Evolutionary conservation across 352 stramenopile species (phyloP), one percentile per base, ranked within the genome.

Genomic region (Hyaloperonospora arabidopsidis): DNA sequence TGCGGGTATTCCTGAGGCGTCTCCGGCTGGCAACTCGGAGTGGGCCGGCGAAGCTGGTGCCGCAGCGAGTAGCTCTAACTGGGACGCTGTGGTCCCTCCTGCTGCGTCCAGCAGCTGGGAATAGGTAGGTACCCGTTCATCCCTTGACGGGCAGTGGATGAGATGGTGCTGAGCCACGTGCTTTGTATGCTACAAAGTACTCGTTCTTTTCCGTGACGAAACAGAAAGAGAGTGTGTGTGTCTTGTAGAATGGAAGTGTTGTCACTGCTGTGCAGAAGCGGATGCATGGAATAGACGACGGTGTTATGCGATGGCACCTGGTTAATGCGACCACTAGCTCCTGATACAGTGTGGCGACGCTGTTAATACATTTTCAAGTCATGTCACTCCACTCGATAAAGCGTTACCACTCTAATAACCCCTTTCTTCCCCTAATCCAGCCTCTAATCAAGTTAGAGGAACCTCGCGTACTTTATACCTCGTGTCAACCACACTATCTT

Each of bases 201-300:
- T 66, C 34, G 69, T 68, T 74, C 61, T 66, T 61, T 68, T 61
- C 58, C 44, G 58, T 52, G 62, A 65, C 55, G 54, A 66, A 61
- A 43, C 44, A 44, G 39, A 5, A 39, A 52, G 46, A 54, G 29
- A 38, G 47, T 47, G 29, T 49, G 47, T 47, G 49, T 35, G 40
- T 44, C 12, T 49, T 43, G 39, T 7, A n/a, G 40, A 18, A 55
- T 59, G 29, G 14, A 18, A n/a, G 5, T 35, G 52, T 48, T 54
- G 52, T 2, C 45, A 58, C 35, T 35, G 59, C 23, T 59, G 44
- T 60, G 65, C n/a, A 46, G 45, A 45, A 38, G 52, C 48, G 69
- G 68, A 79, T 72, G 81, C 84, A 94, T 94, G 84, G 84, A 94
- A 90, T 92, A 94, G 67, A 94, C 84, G 84, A 94, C 78, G 84